Evolutionary conservation across 2,329 filamentous ascomycete species (phyloP).

Genomic region (Sarocladium oryzae): DNA sequence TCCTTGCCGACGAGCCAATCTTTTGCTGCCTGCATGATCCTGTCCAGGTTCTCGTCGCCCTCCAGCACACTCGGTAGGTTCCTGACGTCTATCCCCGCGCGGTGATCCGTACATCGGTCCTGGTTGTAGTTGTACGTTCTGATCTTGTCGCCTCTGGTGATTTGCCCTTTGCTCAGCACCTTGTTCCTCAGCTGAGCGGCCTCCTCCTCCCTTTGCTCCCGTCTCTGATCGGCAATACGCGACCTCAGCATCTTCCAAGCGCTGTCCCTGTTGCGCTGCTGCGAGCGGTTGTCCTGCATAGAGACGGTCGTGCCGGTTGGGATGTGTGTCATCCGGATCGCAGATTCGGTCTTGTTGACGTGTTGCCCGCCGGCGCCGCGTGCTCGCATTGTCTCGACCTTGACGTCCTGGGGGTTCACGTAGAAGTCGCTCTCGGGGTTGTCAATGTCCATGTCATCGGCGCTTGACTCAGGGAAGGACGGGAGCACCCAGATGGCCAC

Average conservation of each 20-base stretch:
- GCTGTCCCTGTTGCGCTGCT: conserved; percentile 79
- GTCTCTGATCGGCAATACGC: conserved; percentile 69
- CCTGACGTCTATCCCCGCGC: conserved; percentile 55
- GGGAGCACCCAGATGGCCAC: conserved; percentile 90
- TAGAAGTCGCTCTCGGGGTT: conserved; percentile 91
- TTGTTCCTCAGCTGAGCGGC: conserved; percentile 67
- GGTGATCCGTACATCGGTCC: conserved; percentile 7
- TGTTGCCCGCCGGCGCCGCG: conserved; percentile 92
- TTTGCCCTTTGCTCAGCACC: conserved; percentile 71
- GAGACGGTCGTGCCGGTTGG: conserved; percentile 82
- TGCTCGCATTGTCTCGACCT: conserved; percentile 82
- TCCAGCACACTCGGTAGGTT: conserved; percentile 75
- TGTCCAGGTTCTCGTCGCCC: conserved; percentile 64
- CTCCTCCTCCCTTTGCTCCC: conserved; percentile 80
- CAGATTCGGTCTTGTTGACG: conserved; percentile 97
- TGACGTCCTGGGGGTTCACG: conserved; percentile 76
- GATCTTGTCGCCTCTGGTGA: conserved; percentile 89
- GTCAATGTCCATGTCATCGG: conserved; percentile 57
- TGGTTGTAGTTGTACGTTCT: conserved; percentile 73
- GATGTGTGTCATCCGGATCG: conserved; percentile 83
- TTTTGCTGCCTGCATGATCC: conserved; percentile 70
- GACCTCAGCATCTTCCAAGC: conserved; percentile 83
- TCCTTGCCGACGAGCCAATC: conserved; percentile 71
- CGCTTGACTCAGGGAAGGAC: conserved; percentile 58
- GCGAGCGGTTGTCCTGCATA: conserved; percentile 89